Conservation (phyloP, 2,329 filamentous ascomycete genomes). For the Ceratocystis cacaofunesta region DNA sequence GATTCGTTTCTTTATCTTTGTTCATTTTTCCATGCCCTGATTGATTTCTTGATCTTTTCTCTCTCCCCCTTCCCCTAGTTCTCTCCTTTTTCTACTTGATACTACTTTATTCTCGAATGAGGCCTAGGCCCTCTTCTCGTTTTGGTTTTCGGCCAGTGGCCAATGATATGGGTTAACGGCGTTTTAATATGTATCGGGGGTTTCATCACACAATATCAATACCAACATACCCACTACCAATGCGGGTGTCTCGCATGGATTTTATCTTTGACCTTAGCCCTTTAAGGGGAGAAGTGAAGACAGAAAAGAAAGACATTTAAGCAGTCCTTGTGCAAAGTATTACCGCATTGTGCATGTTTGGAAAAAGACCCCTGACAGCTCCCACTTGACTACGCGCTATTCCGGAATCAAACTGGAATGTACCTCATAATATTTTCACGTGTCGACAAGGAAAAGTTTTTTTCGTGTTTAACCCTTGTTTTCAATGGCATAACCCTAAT, state of each 20-base stretch:
- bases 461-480: not conserved
- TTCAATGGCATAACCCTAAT: not conserved
- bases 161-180: not conserved
- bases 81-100: not conserved
- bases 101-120: not conserved
- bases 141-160: not conserved
- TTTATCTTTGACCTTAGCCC: not conserved
- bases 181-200: slow-evolving; percentile 3
- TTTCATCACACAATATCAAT: not conserved
- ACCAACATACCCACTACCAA: not conserved
- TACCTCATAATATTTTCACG: too few species aligned
- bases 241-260: not conserved
- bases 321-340: too few species aligned
- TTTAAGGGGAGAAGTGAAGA: not conserved
- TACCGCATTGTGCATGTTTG: too few species aligned
- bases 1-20: slow-evolving; percentile 3
- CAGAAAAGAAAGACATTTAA: too few species aligned
- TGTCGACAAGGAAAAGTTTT: not conserved
- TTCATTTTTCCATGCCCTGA: not conserved
- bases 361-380: too few species aligned
- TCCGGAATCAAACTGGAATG: too few species aligned
- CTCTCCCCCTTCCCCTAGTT: not conserved
- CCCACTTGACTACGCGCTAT: too few species aligned
- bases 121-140: not conserved
- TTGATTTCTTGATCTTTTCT: not conserved